A percentile compares a stretch with the other conserved stretches of the same genome.
phyloP scores from a whole-genome alignment of 2,329 filamentous ascomycete species.

The Calycina herbarum region DNA sequence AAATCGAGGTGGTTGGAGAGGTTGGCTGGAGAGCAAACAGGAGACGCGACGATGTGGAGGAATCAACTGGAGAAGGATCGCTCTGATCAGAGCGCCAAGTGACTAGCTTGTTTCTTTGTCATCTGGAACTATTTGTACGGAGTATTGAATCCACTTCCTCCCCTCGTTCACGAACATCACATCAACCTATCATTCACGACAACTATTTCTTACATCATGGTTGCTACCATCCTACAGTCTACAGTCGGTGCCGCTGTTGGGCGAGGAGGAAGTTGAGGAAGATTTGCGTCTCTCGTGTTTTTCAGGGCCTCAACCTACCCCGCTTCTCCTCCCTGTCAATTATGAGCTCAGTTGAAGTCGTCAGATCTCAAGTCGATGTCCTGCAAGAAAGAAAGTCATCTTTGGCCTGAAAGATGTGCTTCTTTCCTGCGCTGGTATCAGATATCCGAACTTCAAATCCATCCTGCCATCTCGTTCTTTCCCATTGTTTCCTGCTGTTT shows the following conservation, averaged over 20 bases:
- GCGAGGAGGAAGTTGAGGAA: neutral
- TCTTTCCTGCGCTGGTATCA: neutral
- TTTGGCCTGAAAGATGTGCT: neutral
- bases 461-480: constrained; percentile 2
- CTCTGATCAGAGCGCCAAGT: neutral
- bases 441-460: neutral
- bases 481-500: neutral
- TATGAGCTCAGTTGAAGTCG: neutral
- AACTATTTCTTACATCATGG: neutral
- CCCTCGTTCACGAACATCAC: neutral
- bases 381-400: neutral
- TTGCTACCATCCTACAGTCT: neutral
- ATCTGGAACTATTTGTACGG: neutral
- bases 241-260: neutral
- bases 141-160: no score
- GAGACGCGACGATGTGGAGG: neutral
- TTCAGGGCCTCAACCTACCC: no score
- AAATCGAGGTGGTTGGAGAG: neutral
- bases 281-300: no score
- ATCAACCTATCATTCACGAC: neutral
- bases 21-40: neutral
- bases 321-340: neutral
- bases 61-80: neutral
- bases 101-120: constrained; percentile 3
- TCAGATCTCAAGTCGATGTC: neutral